Percentiles rank a stretch among this genome's conserved stretches.
Conservation (phyloP, 352 stramenopile genomes). For the Globisporangium radiosum region DNA sequence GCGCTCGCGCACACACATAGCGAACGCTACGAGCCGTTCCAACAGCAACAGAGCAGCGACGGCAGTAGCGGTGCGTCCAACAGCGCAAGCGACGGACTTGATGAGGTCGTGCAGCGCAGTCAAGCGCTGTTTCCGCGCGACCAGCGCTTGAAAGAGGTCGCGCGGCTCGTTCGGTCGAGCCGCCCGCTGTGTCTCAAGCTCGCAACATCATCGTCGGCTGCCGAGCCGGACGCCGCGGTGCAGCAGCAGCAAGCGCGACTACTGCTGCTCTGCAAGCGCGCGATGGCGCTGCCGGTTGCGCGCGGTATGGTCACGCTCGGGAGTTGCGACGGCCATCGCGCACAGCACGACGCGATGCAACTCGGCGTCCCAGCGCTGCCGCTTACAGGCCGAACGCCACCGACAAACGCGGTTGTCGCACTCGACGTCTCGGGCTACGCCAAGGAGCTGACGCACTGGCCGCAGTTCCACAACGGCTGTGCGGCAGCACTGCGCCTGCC, state of each 20-base stretch:
- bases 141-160: constrained; percentile 78
- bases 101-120: constrained; percentile 42
- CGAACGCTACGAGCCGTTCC: background rate
- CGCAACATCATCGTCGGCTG: constrained; percentile 18
- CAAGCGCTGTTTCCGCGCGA: constrained; percentile 63
- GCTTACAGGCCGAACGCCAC: constrained; percentile 91
- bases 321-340: constrained; percentile 67
- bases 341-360: constrained; percentile 75
- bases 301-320: constrained; percentile 96
- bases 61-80: too few relatives aligned
- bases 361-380: constrained; percentile 90
- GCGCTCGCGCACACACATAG: background rate
- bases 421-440: constrained; percentile 88
- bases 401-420: constrained; percentile 89
- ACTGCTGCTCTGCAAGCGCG: constrained; percentile 91
- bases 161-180: constrained; percentile 69
- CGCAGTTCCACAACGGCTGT: constrained; percentile 98
- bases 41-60: background rate
- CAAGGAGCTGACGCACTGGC: constrained; percentile 93
- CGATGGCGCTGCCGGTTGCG: constrained; percentile 90
- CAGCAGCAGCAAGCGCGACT: constrained; percentile 92
- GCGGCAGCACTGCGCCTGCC: constrained; percentile 91
- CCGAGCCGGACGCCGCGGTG: constrained; percentile 54
- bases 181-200: constrained; percentile 65
- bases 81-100: constrained; percentile 48